These are phyloP conservation scores for Leptomonas pyrrhocoris DNA, from an alignment of 208 protist species.

Conservation along the genomic window DNA sequence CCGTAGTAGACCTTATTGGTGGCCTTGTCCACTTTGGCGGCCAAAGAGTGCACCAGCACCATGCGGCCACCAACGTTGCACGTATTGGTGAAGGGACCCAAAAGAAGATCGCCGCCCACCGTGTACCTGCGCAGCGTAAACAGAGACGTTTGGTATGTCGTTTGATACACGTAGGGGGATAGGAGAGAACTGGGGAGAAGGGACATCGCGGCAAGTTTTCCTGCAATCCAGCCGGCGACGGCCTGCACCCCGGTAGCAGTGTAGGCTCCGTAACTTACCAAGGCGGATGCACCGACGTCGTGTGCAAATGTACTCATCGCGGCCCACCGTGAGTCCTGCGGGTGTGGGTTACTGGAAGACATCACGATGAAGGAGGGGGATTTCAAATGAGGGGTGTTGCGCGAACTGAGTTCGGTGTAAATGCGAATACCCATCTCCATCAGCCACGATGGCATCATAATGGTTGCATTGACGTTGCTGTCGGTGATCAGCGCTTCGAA, in stretches of 20 bases:
- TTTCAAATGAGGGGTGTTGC: background rate
- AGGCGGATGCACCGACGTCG: background rate
- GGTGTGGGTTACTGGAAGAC: slow-evolving; percentile 26
- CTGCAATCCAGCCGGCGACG: slow-evolving; percentile 17
- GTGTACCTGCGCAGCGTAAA: slow-evolving; percentile 5
- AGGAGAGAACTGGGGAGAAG: slow-evolving; percentile 4
- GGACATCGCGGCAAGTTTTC: slow-evolving; percentile 1
- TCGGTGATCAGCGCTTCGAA: slow-evolving; percentile 1
- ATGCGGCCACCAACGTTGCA: slow-evolving; percentile 34
- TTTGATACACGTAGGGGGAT: background rate
- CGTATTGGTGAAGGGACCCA: slow-evolving; percentile 6
- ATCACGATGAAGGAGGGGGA: slow-evolving; percentile 5
- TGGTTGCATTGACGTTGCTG: background rate
- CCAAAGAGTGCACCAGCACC: slow-evolving; percentile 26
- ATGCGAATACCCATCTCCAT: slow-evolving; percentile 1
- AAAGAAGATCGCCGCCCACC: slow-evolving; percentile 9
- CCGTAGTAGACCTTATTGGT: slow-evolving; percentile 1
- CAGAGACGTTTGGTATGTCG: background rate
- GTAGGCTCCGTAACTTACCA: background rate
- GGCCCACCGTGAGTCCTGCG: slow-evolving; percentile 15
- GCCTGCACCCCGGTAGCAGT: slow-evolving; percentile 4
- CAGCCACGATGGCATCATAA: slow-evolving; percentile 26
- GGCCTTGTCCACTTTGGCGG: background rate
- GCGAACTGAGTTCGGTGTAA: background rate
- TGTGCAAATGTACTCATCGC: slow-evolving; percentile 1